phyloP scores from a whole-genome alignment of 352 stramenopile genomes.

The Halophytophthora batemanensis region DNA sequence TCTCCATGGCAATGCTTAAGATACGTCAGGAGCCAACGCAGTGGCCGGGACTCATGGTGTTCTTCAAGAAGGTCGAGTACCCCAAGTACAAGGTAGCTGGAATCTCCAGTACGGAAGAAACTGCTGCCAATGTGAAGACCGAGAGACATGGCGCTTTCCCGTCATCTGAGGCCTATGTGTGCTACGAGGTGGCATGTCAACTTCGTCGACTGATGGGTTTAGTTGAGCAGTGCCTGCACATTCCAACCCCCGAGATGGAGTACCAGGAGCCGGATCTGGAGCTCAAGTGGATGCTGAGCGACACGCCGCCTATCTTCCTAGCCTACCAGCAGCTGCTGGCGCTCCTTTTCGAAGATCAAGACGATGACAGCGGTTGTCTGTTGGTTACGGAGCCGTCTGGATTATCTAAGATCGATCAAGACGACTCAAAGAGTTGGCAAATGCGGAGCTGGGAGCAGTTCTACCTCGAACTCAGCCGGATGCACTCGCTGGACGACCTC shows the following conservation, averaged over 20 bases:
- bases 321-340: conserved; percentile 48
- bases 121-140: conserved; percentile 7
- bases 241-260: conserved; percentile 31
- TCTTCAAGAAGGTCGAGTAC: conserved; percentile 71
- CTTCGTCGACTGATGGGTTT: conserved; percentile 49
- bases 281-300: conserved; percentile 41
- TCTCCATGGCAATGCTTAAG: conserved; percentile 27
- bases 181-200: conserved; percentile 61
- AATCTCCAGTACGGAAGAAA: conserved; percentile 9
- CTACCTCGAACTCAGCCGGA: conserved; percentile 28
- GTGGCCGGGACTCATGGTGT: conserved; percentile 72
- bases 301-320: conserved; percentile 31
- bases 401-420: conserved; percentile 8
- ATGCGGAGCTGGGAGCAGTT: conserved; percentile 55
- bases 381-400: neutral
- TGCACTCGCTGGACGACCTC: conserved; percentile 60
- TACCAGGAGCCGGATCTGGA: conserved; percentile 41
- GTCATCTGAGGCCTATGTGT: conserved; percentile 53
- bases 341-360: conserved; percentile 21
- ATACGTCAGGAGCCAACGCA: conserved; percentile 44
- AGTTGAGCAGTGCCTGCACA: conserved; percentile 40
- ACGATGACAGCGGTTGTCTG: conserved; percentile 18
- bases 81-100: conserved; percentile 40
- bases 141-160: conserved; percentile 34
- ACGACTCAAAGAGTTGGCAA: conserved; percentile 30